Conservation (phyloP, 345 rosid species). For the Melastoma malabathricum region DNA sequence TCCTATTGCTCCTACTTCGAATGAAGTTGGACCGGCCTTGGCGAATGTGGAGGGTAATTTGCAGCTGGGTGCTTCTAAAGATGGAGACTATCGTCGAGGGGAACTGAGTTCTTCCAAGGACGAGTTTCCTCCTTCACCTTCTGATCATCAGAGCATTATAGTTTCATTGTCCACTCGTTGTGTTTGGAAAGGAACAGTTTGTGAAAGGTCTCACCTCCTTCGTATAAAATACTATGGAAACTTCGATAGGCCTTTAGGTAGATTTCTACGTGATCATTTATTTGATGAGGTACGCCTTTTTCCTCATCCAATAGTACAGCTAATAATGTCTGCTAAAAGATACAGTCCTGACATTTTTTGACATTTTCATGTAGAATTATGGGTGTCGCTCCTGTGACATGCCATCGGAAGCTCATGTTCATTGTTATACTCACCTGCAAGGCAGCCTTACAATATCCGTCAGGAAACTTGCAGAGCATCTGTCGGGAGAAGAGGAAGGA, state of each 20-base stretch:
- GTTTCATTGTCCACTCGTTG: conserved; percentile 93
- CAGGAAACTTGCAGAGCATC: conserved; percentile 58
- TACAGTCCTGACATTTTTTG: no score
- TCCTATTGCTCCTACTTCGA: no score
- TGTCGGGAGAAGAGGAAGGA: conserved; percentile 86
- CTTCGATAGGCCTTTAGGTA: conserved; percentile 92
- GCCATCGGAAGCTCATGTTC: conserved; percentile 98
- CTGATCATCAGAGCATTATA: conserved; percentile 94
- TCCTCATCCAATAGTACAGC: conserved; percentile 3
- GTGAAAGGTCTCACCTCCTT: conserved; percentile 90
- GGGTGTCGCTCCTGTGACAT: conserved; percentile 71
- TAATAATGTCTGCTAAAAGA: neutral
- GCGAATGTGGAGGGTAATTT: no score
- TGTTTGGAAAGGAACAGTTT: conserved; percentile 96
- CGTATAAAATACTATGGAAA: conserved; percentile 94
- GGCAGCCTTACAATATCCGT: conserved; percentile 98
- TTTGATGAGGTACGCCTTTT: conserved; percentile 55
- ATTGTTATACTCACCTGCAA: conserved; percentile 94
- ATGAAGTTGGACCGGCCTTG: no score
- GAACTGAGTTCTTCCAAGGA: conserved; percentile 22
- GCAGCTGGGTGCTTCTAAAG: no score
- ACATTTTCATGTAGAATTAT: conserved; percentile 30
- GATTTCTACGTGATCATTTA: conserved; percentile 83
- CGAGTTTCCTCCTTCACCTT: conserved; percentile 89
- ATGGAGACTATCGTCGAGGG: no score